phyloP scores from a whole-genome alignment of 305 asterid genomes.

The Fraxinus baroniana region DNA sequence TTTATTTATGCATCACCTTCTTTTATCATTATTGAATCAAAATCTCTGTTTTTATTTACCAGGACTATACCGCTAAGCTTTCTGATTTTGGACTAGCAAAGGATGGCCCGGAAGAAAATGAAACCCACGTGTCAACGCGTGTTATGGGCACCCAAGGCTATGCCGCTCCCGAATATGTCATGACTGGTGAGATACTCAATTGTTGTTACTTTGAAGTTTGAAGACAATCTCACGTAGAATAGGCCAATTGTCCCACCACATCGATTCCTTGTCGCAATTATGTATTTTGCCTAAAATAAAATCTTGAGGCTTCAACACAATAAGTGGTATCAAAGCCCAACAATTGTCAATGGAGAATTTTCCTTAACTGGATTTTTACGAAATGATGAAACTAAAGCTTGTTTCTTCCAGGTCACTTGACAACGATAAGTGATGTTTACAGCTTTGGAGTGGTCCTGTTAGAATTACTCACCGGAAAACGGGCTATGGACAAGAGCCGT shows the following conservation, averaged over 20 bases:
- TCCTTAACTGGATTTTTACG: background rate
- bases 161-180: slow-evolving; percentile 33
- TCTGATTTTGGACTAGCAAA: slow-evolving; percentile 31
- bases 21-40: background rate
- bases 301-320: background rate
- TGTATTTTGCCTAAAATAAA: background rate
- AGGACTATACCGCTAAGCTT: slow-evolving; percentile 32
- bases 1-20: background rate
- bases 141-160: slow-evolving; percentile 36
- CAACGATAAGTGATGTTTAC: slow-evolving; percentile 32
- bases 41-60: slow-evolving; percentile 4
- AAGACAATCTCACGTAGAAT: background rate
- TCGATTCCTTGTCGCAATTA: background rate
- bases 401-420: slow-evolving; percentile 26
- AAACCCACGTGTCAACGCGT: slow-evolving; percentile 25
- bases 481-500: slow-evolving; percentile 23
- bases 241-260: background rate
- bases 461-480: slow-evolving; percentile 30
- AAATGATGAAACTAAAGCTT: background rate
- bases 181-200: slow-evolving; percentile 24
- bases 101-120: slow-evolving; percentile 34
- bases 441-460: slow-evolving; percentile 34
- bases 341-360: background rate
- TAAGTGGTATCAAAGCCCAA: background rate
- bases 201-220: background rate